Percentiles rank a stretch among this genome's conserved stretches.
Evolutionary conservation across 306 rosid genomes (phyloP).

Genomic region (Vigna mungo): DNA sequence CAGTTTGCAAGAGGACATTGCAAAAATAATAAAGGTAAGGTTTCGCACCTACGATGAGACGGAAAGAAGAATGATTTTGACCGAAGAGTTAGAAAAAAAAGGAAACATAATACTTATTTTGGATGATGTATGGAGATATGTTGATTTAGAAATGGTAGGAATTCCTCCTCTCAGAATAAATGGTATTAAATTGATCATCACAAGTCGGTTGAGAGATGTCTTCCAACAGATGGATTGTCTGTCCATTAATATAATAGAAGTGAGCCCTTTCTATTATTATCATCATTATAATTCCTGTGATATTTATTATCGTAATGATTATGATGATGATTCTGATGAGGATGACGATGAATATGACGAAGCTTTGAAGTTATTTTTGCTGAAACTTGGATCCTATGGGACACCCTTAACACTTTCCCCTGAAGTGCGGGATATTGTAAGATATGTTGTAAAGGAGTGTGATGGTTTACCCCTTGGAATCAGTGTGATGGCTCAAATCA

Average conservation of each 20-base stretch:
- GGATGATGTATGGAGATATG: conserved; percentile 50
- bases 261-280: too few relatives aligned
- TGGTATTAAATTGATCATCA: conserved; percentile 44
- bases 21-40: conserved; percentile 18
- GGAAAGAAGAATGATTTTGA: conserved; percentile 9
- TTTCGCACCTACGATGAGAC: not conserved
- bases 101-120: conserved; percentile 31
- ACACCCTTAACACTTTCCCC: not conserved
- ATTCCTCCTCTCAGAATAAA: not conserved
- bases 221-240: conserved; percentile 26
- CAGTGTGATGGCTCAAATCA: conserved; percentile 8
- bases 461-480: conserved; percentile 36
- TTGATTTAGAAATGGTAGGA: conserved; percentile 41
- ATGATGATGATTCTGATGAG: too few relatives aligned
- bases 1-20: conserved; percentile 30
- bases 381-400: not conserved
- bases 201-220: conserved; percentile 37
- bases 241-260: not conserved
- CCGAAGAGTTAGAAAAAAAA: not conserved
- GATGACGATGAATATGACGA: too few relatives aligned
- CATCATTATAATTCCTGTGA: too few relatives aligned
- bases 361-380: conserved; percentile 21
- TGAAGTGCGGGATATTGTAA: not conserved
- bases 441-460: not conserved
- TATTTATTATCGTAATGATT: too few relatives aligned